These are phyloP conservation scores for Ganoderma leucocontextum DNA, from an alignment of 1,284 basidiomycete genomes.

Conservation along the genomic window DNA sequence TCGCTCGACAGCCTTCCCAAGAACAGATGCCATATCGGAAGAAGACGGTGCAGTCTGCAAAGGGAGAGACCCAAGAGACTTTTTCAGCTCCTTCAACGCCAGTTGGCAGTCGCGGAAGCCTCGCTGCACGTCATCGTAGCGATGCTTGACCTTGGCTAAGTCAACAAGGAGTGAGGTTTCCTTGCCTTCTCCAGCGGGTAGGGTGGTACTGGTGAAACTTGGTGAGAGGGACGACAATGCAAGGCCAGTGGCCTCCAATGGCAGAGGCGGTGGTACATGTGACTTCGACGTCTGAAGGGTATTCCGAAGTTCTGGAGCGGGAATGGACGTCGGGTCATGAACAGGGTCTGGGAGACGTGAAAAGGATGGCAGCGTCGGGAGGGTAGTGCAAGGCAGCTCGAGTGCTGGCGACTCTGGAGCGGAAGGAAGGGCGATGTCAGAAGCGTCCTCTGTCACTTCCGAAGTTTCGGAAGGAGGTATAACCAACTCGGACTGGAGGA, in stretches of 20 bases:
- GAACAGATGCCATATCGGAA: slow-evolving; percentile 45
- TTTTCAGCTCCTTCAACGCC: slow-evolving; percentile 65
- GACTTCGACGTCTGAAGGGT: background rate
- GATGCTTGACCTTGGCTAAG: slow-evolving; percentile 53
- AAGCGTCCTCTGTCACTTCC: background rate
- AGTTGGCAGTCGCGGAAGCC: slow-evolving; percentile 76
- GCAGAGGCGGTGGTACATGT: slow-evolving; percentile 21
- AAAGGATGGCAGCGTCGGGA: background rate
- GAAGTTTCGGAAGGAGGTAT: background rate
- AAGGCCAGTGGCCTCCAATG: slow-evolving; percentile 27
- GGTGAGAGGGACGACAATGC: slow-evolving; percentile 22
- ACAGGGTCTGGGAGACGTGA: background rate
- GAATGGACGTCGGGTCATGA: background rate
- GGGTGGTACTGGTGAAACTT: background rate
- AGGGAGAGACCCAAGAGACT: slow-evolving; percentile 41
- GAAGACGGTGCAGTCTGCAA: slow-evolving; percentile 13
- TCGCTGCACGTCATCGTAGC: slow-evolving; percentile 70
- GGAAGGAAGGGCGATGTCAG: background rate
- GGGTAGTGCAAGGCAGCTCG: background rate
- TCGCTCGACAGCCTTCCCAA: slow-evolving; percentile 67
- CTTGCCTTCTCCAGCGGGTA: background rate
- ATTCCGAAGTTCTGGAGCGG: background rate
- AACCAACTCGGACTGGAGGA: background rate
- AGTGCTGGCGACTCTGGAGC: background rate
- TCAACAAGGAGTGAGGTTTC: slow-evolving; percentile 51